These are phyloP conservation scores for Penicillium sp. DNA, from an alignment of 2,329 filamentous ascomycete genomes.

Conservation along the genomic window DNA sequence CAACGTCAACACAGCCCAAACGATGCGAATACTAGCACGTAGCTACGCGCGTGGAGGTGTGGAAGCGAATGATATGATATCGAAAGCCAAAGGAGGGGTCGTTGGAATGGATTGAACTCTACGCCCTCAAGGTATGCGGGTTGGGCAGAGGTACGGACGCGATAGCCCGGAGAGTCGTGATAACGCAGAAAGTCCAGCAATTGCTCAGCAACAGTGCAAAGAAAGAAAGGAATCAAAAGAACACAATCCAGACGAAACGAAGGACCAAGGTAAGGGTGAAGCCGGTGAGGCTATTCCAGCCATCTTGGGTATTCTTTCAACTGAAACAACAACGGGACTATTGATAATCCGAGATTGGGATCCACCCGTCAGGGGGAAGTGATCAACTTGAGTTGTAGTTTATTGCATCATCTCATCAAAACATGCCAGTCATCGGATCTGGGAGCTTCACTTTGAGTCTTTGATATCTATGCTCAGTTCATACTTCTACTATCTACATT, in stretches of 20 bases:
- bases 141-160: conserved; percentile 3
- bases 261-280: conserved; percentile 16
- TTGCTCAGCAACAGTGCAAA: conserved; percentile 15
- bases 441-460: too few relatives aligned
- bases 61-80: background rate
- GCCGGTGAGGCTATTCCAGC: conserved; percentile 14
- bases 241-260: conserved; percentile 15
- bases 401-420: conserved; percentile 17
- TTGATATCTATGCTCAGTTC: too few relatives aligned
- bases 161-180: conserved; percentile 5
- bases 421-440: background rate
- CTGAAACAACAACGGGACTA: conserved; percentile 27
- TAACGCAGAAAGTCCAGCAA: background rate
- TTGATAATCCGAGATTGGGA: conserved; percentile 30
- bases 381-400: conserved; percentile 8
- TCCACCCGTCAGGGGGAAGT: conserved; percentile 20
- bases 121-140: conserved; percentile 15
- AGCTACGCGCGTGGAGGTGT: background rate
- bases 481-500: too few relatives aligned
- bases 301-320: conserved; percentile 12
- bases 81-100: conserved; percentile 8
- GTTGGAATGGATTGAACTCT: conserved; percentile 11
- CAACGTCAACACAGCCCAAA: background rate
- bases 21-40: background rate
- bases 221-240: conserved; percentile 1